These are phyloP conservation scores for Tuber indicum DNA, from an alignment of 495 filamentous ascomycete species.

Conservation along the genomic window DNA sequence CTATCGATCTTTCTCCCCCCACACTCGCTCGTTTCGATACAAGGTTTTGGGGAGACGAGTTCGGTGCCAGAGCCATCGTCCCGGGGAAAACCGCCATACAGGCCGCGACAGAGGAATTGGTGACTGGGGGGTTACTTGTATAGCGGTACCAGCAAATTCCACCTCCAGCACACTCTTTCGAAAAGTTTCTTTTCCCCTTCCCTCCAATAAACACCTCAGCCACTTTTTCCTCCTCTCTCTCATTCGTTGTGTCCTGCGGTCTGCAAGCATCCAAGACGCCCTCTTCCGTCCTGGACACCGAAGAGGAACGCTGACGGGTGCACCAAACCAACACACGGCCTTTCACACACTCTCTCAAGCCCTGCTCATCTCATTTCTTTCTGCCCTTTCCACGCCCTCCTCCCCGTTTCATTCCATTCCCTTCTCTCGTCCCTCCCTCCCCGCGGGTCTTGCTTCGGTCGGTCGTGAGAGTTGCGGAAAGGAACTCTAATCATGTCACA, in stretches of 20 bases:
- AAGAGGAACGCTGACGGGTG: slow-evolving; percentile 3
- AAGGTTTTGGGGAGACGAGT: neutral
- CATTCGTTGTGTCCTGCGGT: neutral
- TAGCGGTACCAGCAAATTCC: neutral
- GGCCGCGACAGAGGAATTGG: neutral
- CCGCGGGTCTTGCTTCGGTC: slow-evolving; percentile 22
- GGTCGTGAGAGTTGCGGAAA: slow-evolving; percentile 24
- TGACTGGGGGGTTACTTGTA: neutral
- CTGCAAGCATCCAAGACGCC: neutral
- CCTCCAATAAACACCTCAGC: slow-evolving; percentile 1
- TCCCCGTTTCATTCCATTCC: slow-evolving; percentile 18
- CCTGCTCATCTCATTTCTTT: slow-evolving; percentile 5
- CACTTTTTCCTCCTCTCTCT: neutral
- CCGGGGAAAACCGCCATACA: neutral
- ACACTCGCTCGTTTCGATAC: neutral
- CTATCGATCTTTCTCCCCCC: neutral
- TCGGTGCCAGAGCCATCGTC: neutral
- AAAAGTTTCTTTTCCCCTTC: neutral
- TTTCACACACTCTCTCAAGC: neutral
- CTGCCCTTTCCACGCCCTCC: neutral
- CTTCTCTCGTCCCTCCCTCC: slow-evolving; percentile 13
- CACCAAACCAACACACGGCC: neutral
- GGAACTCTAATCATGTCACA: slow-evolving; percentile 48
- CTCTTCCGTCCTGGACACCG: neutral
- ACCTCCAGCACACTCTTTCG: neutral